Conservation (phyloP, 2,329 filamentous ascomycete genomes). For the Penicillium sp. region DNA sequence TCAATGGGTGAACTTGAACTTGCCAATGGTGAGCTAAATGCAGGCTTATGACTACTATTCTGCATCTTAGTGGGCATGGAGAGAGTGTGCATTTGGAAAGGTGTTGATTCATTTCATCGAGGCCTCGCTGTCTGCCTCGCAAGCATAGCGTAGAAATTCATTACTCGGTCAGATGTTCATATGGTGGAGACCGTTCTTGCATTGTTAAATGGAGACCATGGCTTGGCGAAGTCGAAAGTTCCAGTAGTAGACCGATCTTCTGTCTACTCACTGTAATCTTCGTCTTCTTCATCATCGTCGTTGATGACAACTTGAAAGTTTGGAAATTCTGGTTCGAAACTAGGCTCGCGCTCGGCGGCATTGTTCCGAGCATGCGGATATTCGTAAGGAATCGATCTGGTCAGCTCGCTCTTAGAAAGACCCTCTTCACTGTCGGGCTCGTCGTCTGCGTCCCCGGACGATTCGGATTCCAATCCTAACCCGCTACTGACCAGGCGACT, state of each 20-base stretch:
- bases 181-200: background rate
- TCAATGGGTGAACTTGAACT: no score
- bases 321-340: no score
- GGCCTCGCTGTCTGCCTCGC: background rate
- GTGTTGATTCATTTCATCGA: background rate
- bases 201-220: no score
- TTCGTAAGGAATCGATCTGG: slow-evolving; percentile 7
- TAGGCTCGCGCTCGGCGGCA: no score
- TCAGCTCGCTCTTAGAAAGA: slow-evolving; percentile 11
- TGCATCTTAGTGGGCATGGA: no score
- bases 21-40: no score
- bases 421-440: slow-evolving; percentile 12
- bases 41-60: no score
- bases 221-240: no score
- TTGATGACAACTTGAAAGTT: no score
- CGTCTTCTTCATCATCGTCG: background rate
- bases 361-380: no score
- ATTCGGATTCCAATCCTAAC: slow-evolving; percentile 22
- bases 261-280: background rate
- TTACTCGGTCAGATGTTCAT: background rate
- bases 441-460: background rate
- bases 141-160: background rate
- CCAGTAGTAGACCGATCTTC: no score
- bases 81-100: no score
- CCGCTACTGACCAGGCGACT: slow-evolving; percentile 46